These are phyloP conservation scores for Globisporangium solare DNA, from an alignment of 352 stramenopile genomes.

Conservation along the genomic window DNA sequence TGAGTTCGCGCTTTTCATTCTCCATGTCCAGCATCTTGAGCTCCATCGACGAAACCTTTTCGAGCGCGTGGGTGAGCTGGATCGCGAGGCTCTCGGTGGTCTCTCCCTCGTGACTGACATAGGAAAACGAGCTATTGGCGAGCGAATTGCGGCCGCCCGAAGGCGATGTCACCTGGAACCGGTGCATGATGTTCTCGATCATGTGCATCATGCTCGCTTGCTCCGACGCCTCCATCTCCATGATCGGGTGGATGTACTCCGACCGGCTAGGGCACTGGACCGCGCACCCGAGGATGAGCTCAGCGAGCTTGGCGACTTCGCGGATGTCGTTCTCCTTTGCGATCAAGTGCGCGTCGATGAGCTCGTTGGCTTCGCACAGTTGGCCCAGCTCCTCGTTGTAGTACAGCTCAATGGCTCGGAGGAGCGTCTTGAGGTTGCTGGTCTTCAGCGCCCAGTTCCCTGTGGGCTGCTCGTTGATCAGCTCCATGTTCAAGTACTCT, in stretches of 20 bases:
- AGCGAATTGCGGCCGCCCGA: slow-evolving; percentile 17
- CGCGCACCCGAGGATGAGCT: slow-evolving; percentile 71
- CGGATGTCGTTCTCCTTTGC: slow-evolving; percentile 65
- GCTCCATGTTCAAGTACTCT: slow-evolving; percentile 76
- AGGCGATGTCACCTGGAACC: slow-evolving; percentile 61
- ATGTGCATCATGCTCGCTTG: slow-evolving; percentile 82
- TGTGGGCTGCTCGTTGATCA: slow-evolving; percentile 53
- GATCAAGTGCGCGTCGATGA: slow-evolving; percentile 65
- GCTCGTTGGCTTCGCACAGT: slow-evolving; percentile 58
- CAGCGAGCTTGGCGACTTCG: slow-evolving; percentile 65
- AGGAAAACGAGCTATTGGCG: slow-evolving; percentile 50
- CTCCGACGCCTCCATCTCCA: slow-evolving; percentile 73
- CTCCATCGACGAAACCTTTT: slow-evolving; percentile 65
- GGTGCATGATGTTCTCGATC: slow-evolving; percentile 81
- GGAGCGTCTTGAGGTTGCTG: slow-evolving; percentile 77
- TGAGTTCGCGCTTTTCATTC: slow-evolving; percentile 68
- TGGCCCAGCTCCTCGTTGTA: slow-evolving; percentile 81
- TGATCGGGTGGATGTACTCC: slow-evolving; percentile 83
- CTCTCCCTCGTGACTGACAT: slow-evolving; percentile 38
- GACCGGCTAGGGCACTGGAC: slow-evolving; percentile 77
- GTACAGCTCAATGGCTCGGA: slow-evolving; percentile 72
- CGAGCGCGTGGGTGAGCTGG: slow-evolving; percentile 59
- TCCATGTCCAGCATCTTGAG: slow-evolving; percentile 76
- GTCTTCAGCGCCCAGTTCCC: slow-evolving; percentile 74
- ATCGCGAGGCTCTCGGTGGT: slow-evolving; percentile 40